These are phyloP conservation scores for Linderniella brevidens DNA, from an alignment of 257 asterid species.

Conservation along the genomic window DNA sequence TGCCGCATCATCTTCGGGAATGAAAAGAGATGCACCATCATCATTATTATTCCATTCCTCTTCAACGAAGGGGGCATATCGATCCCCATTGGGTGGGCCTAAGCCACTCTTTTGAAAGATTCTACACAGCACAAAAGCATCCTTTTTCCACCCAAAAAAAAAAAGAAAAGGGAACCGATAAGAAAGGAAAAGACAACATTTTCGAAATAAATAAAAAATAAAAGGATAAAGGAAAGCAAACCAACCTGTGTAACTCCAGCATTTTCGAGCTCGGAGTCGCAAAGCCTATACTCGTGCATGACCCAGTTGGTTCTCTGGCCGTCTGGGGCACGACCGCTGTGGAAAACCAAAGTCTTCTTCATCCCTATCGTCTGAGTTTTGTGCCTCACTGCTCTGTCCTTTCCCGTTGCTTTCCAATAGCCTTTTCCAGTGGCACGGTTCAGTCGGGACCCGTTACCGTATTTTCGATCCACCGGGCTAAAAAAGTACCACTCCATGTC, in stretches of 20 bases:
- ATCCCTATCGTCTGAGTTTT: conserved; percentile 31
- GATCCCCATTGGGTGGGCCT: no score
- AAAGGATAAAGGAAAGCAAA: no score
- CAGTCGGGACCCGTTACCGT: background rate
- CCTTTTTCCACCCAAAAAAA: no score
- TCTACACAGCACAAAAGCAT: conserved; percentile 59
- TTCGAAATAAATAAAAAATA: no score
- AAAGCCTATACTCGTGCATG: conserved; percentile 4
- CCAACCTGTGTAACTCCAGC: conserved; percentile 51
- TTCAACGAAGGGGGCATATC: conserved; percentile 34
- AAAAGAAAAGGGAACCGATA: no score
- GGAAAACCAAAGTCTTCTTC: conserved; percentile 30
- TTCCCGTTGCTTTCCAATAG: background rate
- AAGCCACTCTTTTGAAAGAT: conserved; percentile 37
- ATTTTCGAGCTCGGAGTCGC: conserved; percentile 28
- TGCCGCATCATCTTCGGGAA: conserved; percentile 35
- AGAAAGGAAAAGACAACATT: no score
- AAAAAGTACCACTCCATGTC: background rate
- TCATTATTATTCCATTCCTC: conserved; percentile 58
- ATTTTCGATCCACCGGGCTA: background rate
- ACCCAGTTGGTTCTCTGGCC: conserved; percentile 63
- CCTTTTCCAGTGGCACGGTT: background rate
- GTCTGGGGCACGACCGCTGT: conserved; percentile 37
- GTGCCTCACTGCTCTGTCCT: conserved; percentile 16
- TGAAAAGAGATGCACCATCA: conserved; percentile 22